Evolutionary conservation across 768 basidiomycete species (phyloP), one percentile per base, ranked within the genome.

Genomic region (Hericium rajendrae): DNA sequence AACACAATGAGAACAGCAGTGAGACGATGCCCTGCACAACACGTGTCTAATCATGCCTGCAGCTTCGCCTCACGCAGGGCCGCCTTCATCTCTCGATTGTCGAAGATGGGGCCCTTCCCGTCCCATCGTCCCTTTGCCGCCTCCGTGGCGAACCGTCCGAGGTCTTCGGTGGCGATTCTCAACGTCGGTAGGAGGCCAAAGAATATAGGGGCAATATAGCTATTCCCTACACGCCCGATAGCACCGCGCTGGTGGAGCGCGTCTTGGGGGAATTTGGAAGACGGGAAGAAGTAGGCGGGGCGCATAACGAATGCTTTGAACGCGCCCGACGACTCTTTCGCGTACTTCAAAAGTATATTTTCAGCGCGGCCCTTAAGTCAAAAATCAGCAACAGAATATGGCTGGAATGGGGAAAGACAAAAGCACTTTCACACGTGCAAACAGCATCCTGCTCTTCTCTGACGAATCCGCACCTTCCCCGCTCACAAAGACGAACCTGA

Each of bases 401-500:
- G 8, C 8, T 20, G 18, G 41, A 37, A 32, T 48, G 1, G 16
- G 2, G 10, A 12, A 18, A 39, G 40, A 11, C 10, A 20, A 32
- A 16, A 41, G 26, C 40, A 54, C 53, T 39, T 54, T 54, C 3
- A 69, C 61, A 28, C 60, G 61, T 2, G 20, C 51, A 48, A 67
- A 69, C 24, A 69, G 37, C 4, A 39, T 16, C 38, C 60, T 38
- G 39, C 63, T 61, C 8, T 59, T 63, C 61, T 68, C 68, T 41
- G 26, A 55, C 53, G 67, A 63, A 55, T 64, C 63, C 6, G 68
- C 68, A 6, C 67, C 66, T 18, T 60, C 53, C 11, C 68, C 68
- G 22, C 66, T 68, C 10, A 70, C 50, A 49, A 62, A 66, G 32
- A 69, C 62, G 54, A 70, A 57, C 18, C 62, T 57, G 60, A 69